Evolutionary conservation across 1,284 basidiomycete species (phyloP), one percentile per base, ranked within the genome.

Genomic region (Neonothopanus nambi): DNA sequence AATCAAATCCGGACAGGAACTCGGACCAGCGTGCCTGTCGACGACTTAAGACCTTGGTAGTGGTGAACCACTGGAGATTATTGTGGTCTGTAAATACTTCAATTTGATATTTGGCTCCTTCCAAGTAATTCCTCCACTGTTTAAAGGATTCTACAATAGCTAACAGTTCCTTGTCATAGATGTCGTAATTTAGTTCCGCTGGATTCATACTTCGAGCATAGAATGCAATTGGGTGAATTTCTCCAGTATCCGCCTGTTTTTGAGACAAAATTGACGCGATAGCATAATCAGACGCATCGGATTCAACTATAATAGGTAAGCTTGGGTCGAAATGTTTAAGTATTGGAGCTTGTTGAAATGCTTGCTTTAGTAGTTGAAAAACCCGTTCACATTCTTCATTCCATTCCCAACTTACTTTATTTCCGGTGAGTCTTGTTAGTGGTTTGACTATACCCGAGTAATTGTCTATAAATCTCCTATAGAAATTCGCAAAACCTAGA

Each of bases 401-500:
- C 63, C 64, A 66, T 38, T 37, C 21, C 24, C 60, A 65, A 17
- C 12, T 0, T 21, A 2, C 21, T 6, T 52, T 54, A 17, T 65
- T 67, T 20, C 54, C 58, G 11, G 52, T 51, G 4, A 62, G 46
- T n/a, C 38, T 30, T 15, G 37, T 45, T 1, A 75, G 46, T 2
- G 69, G 68, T 2, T n/a, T 17, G 2, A 62, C 59, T 18, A 69
- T 63, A 7, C 56, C 33, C 0, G 69, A 61, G 55, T 61, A 75
- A 18, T 60, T 49, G 15, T 57, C 36, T 23, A 75, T 67, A 55
- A 74, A 75, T 15, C 63, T 52, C 0, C 66, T 50, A 51, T 74
- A 75, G 56, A 67, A 72, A 58, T 67, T 69, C 11, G 61, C 61
- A 40, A 75, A 66, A 11, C 72, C 72, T 2, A 75, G 48, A 59